These are phyloP conservation scores for Naganishia friedmannii DNA, from an alignment of 768 basidiomycete species.

Conservation along the genomic window DNA sequence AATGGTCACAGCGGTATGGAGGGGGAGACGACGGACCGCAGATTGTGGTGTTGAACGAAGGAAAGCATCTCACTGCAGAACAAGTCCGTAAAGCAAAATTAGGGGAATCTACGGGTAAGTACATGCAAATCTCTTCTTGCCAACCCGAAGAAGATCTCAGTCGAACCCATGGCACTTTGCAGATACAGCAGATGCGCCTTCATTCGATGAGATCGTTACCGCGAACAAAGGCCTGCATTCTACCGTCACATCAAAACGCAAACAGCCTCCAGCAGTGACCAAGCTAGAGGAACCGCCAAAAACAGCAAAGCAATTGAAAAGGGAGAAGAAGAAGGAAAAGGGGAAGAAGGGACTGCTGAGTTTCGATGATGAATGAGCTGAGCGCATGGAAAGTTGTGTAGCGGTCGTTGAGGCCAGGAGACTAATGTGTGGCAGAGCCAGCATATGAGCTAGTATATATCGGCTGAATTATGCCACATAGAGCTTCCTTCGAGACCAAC, in stretches of 20 bases:
- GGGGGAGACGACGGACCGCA: conserved; percentile 77
- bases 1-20: conserved; percentile 55
- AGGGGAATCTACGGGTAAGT: conserved; percentile 6
- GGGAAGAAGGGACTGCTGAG: conserved; percentile 52
- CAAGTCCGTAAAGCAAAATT: conserved; percentile 66
- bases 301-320: conserved; percentile 32
- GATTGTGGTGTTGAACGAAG: conserved; percentile 80
- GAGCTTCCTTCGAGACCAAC: too few species aligned
- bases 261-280: conserved; percentile 36
- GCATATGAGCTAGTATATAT: background rate
- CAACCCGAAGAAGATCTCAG: conserved; percentile 11
- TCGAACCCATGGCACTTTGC: conserved; percentile 31
- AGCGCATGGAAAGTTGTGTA: background rate
- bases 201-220: conserved; percentile 20
- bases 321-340: conserved; percentile 52
- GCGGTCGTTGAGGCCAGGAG: background rate
- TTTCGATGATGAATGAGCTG: conserved; percentile 47
- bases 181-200: conserved; percentile 31
- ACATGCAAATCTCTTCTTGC: background rate
- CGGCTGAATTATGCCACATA: too few species aligned
- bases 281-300: conserved; percentile 25
- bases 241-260: conserved; percentile 43
- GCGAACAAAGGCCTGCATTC: conserved; percentile 27
- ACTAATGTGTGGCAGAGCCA: background rate
- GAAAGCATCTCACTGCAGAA: conserved; percentile 75